Base-by-base conservation (phyloP, 169 alveolate genomes). In the Cryptosporidium meleagridis region DNA sequence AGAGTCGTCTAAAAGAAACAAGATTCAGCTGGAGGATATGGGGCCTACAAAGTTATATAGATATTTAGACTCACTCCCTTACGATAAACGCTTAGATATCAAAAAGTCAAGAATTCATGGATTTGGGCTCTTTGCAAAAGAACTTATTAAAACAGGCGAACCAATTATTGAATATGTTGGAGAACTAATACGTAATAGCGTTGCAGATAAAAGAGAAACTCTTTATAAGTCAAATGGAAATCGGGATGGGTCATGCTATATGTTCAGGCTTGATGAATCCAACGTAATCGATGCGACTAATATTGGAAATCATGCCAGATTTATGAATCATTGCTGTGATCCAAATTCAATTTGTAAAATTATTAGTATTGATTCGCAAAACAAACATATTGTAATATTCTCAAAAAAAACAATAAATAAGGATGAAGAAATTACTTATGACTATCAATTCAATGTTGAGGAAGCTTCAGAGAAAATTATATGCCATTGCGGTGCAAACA, bases 401-500 rank as follows among this genome's bases (percentile, higher is more conserved):
- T 98, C 99, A 39, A 97, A 97, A 94, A 94, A 95, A 62, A 95
- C 91, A 70, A 96, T 98, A 70, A 93, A 94, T 58, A 94, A 96
- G 37, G 98, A 98, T 61, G 99, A 98, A 86, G 99, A 98, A 94
- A 95, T 98, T 35, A 97, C 99, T 16, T 97, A 98, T 93, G 99
- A 97, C 92, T 98, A 97, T 92, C 96, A 96, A 85, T 95, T 95
- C 75, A 97, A 97, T 80, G 94, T 95, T 69, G 98, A 95, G 73
- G 95, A 92, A 12, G 98, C 95, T 68, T 93, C 96, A 44, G 93
- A 94, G 86, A 95, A 95, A 84, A 87, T 96, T 58, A 91, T 71
- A 41, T 96, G 98, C 61, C 93, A 87, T 55, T 96, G 98, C 72
- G 98, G 98, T 69, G 96, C 98, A n/a, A 94, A 94, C 29, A 93